Percentiles rank a stretch among this genome's conserved stretches.
phyloP scores from a whole-genome alignment of 768 basidiomycete species.

The Pleurotus ostreatus region DNA sequence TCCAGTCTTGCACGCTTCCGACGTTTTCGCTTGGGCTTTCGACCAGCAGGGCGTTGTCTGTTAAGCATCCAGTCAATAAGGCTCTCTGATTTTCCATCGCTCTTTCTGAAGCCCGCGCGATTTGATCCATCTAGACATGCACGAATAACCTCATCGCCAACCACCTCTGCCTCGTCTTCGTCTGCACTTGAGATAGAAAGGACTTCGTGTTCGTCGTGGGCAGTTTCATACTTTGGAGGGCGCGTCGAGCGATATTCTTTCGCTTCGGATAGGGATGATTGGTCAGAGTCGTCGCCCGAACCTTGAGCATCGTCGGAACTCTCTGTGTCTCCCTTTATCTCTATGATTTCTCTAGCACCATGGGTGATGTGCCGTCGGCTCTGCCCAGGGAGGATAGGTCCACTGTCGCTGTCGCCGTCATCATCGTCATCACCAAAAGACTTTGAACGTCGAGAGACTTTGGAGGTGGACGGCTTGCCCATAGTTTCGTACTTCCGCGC shows the following conservation, averaged over 20 bases:
- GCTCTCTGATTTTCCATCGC: constrained; percentile 25
- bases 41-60: constrained; percentile 31
- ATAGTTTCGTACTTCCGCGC: neutral
- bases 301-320: constrained; percentile 37
- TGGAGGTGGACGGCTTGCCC: neutral
- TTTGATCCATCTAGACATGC: neutral
- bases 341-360: constrained; percentile 22
- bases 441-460: neutral
- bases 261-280: neutral
- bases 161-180: neutral
- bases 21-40: constrained; percentile 15
- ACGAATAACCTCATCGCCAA: neutral
- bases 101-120: neutral
- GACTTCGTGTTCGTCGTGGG: neutral
- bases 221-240: constrained; percentile 4
- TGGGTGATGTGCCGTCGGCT: constrained; percentile 35
- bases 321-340: constrained; percentile 62
- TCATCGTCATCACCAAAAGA: constrained; percentile 29
- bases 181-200: neutral
- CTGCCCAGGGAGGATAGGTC: constrained; percentile 47
- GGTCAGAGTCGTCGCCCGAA: constrained; percentile 10
- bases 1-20: constrained; percentile 23
- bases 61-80: constrained; percentile 71
- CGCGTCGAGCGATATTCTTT: constrained; percentile 10
- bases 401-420: constrained; percentile 28